Evolutionary conservation across 768 basidiomycete species (phyloP).

Genomic region (Exidia glandulosa): DNA sequence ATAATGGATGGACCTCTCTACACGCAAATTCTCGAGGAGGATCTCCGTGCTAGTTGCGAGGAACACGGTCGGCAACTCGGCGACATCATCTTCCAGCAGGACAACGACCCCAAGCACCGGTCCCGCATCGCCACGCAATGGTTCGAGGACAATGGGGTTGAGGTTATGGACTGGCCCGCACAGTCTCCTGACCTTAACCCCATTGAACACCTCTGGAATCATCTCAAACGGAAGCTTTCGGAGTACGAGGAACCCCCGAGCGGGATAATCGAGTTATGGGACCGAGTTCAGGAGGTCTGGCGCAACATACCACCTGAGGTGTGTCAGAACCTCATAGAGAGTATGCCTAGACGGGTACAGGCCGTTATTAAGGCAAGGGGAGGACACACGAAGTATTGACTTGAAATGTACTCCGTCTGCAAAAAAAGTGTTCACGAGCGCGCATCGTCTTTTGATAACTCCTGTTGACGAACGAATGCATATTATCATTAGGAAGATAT

Average conservation of each 20-base stretch:
- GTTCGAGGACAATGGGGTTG: neutral
- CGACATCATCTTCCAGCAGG: conserved; percentile 5
- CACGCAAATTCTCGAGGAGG: neutral
- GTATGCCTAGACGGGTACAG: neutral
- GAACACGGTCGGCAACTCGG: neutral
- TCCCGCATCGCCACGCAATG: neutral
- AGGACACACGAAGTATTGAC: neutral
- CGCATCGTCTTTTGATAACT: neutral
- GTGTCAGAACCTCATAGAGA: conserved; percentile 1
- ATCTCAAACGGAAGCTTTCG: neutral
- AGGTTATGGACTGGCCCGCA: conserved; percentile 4
- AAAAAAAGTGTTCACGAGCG: neutral
- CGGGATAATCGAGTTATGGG: neutral
- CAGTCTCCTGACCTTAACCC: conserved; percentile 1
- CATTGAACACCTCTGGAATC: neutral
- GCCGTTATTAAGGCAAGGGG: neutral
- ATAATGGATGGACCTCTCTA: neutral
- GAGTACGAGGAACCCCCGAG: neutral
- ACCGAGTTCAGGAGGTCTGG: neutral
- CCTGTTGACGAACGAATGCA: neutral
- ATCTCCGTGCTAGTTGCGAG: neutral
- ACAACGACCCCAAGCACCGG: conserved; percentile 6
- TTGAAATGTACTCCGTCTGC: neutral
- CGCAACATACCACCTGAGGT: neutral
- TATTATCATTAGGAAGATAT: neutral